These are phyloP conservation scores for Misopates orontium DNA, from an alignment of 257 asterid species.

Conservation along the genomic window DNA sequence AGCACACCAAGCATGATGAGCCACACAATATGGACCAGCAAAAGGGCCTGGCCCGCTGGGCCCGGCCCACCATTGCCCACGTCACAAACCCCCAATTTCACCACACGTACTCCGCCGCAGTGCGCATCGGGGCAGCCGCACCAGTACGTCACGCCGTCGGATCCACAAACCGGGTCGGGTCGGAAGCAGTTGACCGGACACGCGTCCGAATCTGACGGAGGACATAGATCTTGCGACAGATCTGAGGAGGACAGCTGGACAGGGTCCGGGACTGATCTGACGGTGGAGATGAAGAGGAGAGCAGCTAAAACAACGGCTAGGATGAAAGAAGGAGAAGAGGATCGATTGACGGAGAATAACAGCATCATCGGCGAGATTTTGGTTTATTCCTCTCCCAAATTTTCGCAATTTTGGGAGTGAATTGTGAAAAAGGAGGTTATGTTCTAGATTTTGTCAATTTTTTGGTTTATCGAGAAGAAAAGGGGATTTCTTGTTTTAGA, in stretches of 20 bases:
- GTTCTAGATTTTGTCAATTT: slow-evolving; percentile 24
- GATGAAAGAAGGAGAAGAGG: slow-evolving; percentile 30
- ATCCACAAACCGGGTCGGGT: slow-evolving; percentile 92
- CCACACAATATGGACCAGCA: slow-evolving; percentile 90
- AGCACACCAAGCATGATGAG: slow-evolving; percentile 74
- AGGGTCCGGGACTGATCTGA: slow-evolving; percentile 42
- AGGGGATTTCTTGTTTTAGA: slow-evolving; percentile 19
- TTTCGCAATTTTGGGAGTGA: slow-evolving; percentile 14
- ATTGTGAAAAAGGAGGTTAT: slow-evolving; percentile 21
- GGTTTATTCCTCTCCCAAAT: slow-evolving; percentile 22
- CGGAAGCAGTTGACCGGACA: slow-evolving; percentile 92
- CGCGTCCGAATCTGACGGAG: slow-evolving; percentile 31
- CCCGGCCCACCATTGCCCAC: slow-evolving; percentile 82
- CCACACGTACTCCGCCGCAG: slow-evolving; percentile 76
- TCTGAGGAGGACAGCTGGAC: slow-evolving; percentile 56
- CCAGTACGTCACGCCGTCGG: slow-evolving; percentile 87
- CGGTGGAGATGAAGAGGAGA: slow-evolving; percentile 41
- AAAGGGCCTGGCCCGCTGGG: slow-evolving; percentile 80
- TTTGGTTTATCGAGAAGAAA: neutral
- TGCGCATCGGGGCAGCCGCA: slow-evolving; percentile 96
- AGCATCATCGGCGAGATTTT: neutral
- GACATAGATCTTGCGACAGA: slow-evolving; percentile 47
- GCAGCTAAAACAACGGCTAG: slow-evolving; percentile 34
- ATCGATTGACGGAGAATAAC: slow-evolving; percentile 26
- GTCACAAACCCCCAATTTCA: slow-evolving; percentile 68